Evolutionary conservation across 2,329 filamentous ascomycete species (phyloP).

Genomic region (Ophiognomonia clavigignenti-juglandacearum): DNA sequence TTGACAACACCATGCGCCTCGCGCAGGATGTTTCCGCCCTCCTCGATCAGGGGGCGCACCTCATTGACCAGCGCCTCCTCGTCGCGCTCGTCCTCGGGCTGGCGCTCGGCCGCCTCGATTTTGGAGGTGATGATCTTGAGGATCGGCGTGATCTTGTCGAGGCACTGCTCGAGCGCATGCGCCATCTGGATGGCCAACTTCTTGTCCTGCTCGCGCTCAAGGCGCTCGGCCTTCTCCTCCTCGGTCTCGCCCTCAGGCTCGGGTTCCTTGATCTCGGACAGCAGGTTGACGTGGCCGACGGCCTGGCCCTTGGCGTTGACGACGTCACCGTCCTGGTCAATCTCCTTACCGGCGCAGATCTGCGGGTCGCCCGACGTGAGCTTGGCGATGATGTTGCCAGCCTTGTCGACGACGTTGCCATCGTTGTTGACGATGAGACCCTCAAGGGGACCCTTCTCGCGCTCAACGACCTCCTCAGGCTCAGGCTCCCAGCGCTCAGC

Average conservation of each 20-base stretch:
- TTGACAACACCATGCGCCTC: conserved; percentile 86
- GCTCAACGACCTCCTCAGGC: conserved; percentile 44
- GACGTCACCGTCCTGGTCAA: conserved; percentile 68
- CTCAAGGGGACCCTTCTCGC: conserved; percentile 45
- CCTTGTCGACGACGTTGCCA: conserved; percentile 53
- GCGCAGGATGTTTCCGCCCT: conserved; percentile 74
- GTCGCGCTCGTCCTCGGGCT: conserved; percentile 80
- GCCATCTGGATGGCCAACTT: conserved; percentile 76
- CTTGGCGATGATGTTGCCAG: conserved; percentile 59
- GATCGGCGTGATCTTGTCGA: conserved; percentile 80
- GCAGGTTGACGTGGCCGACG: conserved; percentile 63
- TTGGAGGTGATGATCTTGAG: conserved; percentile 82
- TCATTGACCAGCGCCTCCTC: conserved; percentile 84
- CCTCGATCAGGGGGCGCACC: conserved; percentile 84
- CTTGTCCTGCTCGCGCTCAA: conserved; percentile 60
- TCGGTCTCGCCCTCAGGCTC: conserved; percentile 47
- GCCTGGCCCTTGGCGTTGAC: conserved; percentile 63
- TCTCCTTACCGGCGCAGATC: conserved; percentile 62
- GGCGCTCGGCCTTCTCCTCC: conserved; percentile 52
- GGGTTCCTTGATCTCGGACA: conserved; percentile 48
- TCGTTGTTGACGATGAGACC: conserved; percentile 54
- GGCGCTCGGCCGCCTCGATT: conserved; percentile 75
- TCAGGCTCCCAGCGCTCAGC: conserved; percentile 52
- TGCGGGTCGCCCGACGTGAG: conserved; percentile 63
- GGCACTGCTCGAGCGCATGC: conserved; percentile 66